Evolutionary conservation across 2,329 filamentous ascomycete genomes (phyloP), one percentile per base, ranked within the genome.

Genomic region (Penicillium sp.): DNA sequence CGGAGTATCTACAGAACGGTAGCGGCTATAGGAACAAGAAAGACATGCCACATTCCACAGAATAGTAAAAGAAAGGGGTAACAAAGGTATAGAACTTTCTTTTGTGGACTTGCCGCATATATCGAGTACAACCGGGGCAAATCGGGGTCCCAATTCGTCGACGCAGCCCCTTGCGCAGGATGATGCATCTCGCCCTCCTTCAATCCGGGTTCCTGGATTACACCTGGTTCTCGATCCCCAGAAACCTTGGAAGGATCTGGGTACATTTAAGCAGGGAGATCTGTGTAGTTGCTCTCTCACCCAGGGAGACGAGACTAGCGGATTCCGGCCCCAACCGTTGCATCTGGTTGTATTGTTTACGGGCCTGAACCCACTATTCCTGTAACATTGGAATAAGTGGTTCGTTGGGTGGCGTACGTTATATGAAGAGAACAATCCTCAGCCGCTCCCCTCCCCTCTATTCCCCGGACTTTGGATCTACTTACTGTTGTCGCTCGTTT

Each of bases 151-250:
- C 33, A 15, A 51, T 54, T 55, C 26, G 58, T 43, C 32, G 45
- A 41, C 40, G 30, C 15, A 40, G 15, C 54, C 61, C 61, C 61
- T 62, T 63, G 58, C 61, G 58, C 57, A 33, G 33, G 42, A 44
- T 17, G 20, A 18, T 55, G 53, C 52, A 54, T 37, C 55, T 46
- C 37, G 29, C 56, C 41, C 46, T 47, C 33, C 27, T 36, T 17
- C 32, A 43, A 42, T 44, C 46, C 27, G 32, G 42, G 45, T 52
- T 58, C 49, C 36, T 60, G 52, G 62, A 55, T 58, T 34, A 30
- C 37, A 34, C 36, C 40, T 46, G 47, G 48, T 45, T 30, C n/a
- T 47, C 42, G 29, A 49, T 23, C 57, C 54, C 49, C 46, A 26
- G 32, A 53, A 58, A 55, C 56, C 52, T 55, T 52, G 55, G 56